Evolutionary conservation across 1,284 basidiomycete species (phyloP), one percentile per base, ranked within the genome.

Genomic region (Blastosporella zonata): DNA sequence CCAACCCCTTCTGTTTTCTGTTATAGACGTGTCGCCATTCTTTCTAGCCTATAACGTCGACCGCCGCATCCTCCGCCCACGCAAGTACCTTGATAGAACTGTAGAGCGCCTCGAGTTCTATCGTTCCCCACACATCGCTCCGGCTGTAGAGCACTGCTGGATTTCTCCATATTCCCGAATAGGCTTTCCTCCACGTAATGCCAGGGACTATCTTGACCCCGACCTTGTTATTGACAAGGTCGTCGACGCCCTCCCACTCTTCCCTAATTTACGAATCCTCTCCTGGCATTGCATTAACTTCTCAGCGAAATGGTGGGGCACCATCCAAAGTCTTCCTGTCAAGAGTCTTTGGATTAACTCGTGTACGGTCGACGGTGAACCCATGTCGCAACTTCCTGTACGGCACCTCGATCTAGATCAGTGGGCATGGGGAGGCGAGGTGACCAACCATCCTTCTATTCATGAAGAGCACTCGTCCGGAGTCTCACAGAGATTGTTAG

Each of bases 201-300:
- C 59, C 22, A 57, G 60, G 15, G 67, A 68, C 21, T 58, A 65
- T 39, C 53, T 64, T 36, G 61, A 65, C 27, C 66, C 66, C 9
- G 57, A 59, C 15, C 49, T 63, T 21, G 55, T 70, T 40, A 63
- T 68, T 36, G 58, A 66, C 41, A 57, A 57, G 13, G 61, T 65
- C n/a, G 52, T 70, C n/a, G 58, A 62, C 10, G 58, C 59, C 12
- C 54, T 70, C 4, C 58, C 62, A 12, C 39, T 50, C 13, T 67
- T 70, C 40, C 61, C 63, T 17, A 70, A 67, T 53, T 44, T 70
- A 15, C 49, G 43, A 13, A 59, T 54, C 12, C 55, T 69, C 7
- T 58, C 62, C 2, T 69, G 67, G 64, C 67, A 65, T 45, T 66
- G 63, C 31, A 63, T 65, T 25, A 63, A 69, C 36, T 62, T 68